Conservation (phyloP, 148 eudicot species). For the Camellia japonica region DNA sequence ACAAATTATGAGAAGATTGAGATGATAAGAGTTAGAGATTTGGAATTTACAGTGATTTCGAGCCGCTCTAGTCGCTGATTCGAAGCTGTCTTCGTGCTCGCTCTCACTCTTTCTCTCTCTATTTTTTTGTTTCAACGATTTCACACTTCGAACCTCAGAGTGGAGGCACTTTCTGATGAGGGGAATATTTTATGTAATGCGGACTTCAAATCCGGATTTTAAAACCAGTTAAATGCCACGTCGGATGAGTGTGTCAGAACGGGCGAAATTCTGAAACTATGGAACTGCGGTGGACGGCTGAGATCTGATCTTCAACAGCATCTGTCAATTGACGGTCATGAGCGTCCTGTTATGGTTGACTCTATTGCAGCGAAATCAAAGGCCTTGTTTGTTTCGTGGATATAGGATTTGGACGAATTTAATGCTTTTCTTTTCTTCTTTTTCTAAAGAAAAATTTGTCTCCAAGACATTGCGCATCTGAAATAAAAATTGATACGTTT, state of each 20-base stretch:
- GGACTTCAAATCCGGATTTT: slow-evolving; percentile 57
- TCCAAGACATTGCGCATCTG: too few relatives aligned
- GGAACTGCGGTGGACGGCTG: slow-evolving; percentile 17
- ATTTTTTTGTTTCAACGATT: background rate
- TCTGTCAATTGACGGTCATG: slow-evolving; percentile 3
- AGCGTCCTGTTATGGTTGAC: too few relatives aligned
- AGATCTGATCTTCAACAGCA: slow-evolving; percentile 2
- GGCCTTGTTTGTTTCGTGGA: too few relatives aligned
- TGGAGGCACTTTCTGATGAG: background rate
- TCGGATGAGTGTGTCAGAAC: slow-evolving; percentile 17
- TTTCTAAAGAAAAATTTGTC: too few relatives aligned
- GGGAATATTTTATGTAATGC: slow-evolving; percentile 14
- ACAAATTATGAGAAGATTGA: slow-evolving; percentile 9
- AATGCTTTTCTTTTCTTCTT: too few relatives aligned
- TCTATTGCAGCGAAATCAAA: too few relatives aligned
- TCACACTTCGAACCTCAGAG: slow-evolving; percentile 13
- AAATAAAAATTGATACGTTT: too few relatives aligned
- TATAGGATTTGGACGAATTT: too few relatives aligned
- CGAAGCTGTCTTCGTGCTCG: slow-evolving; percentile 8
- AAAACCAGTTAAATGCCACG: slow-evolving; percentile 38
- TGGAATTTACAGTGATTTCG: slow-evolving; percentile 35
- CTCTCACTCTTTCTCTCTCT: slow-evolving; percentile 19
- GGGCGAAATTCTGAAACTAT: slow-evolving; percentile 4
- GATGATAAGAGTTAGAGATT: background rate
- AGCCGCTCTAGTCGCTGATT: slow-evolving; percentile 4